Base-by-base conservation (phyloP, 768 basidiomycete species). In the Zangia roseola region DNA sequence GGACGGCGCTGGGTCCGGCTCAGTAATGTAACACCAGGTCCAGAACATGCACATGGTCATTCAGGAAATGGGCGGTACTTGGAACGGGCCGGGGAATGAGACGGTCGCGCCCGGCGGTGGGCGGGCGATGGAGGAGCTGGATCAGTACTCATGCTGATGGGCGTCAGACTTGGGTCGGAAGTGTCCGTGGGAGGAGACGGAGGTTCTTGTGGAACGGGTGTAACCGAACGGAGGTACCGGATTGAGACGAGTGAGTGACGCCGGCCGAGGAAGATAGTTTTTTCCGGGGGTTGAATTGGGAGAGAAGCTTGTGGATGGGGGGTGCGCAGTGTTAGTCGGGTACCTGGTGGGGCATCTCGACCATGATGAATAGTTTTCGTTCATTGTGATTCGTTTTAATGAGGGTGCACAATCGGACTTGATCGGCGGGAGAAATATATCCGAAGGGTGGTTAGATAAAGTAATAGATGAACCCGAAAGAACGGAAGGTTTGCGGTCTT, bases 341-440 rank as follows among this genome's bases (percentile, higher is more conserved):
- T 31, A 31, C 30, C 30, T 31, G 10, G 14, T 31, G 30, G 30
- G 14, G 7, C 30, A 31, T 13, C 12, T 31, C 13, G 30, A 31
- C 43, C 42, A 45, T 42, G 48, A 35, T n/a, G 35, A 28, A 46
- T 21, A 20, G 20, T 21, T 28, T n/a, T 31, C 28, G 44, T 54
- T 52, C 50, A 50, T 50, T 61, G 60, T 59, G 59, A 57, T 44
- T 24, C 12, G 28, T 28, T 31, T 31, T 31, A 33, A 9, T 40
- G 46, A 31, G 43, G 33, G 37, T 55, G 51, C 49, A 28, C 55
- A 56, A 68, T 68, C 61, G 66, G 64, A 68, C 47, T 63, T 63
- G 65, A 67, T 65, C 56, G 64, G 64, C 65, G 66, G 56, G 49
- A 52, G 62, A 61, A 60, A 69, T 49, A 53, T 56, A 49, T 48